A percentile compares a stretch with the other conserved stretches of the same genome.
Conservation (phyloP, 768 basidiomycete genomes). For the Hebeloma cylindrosporum region DNA sequence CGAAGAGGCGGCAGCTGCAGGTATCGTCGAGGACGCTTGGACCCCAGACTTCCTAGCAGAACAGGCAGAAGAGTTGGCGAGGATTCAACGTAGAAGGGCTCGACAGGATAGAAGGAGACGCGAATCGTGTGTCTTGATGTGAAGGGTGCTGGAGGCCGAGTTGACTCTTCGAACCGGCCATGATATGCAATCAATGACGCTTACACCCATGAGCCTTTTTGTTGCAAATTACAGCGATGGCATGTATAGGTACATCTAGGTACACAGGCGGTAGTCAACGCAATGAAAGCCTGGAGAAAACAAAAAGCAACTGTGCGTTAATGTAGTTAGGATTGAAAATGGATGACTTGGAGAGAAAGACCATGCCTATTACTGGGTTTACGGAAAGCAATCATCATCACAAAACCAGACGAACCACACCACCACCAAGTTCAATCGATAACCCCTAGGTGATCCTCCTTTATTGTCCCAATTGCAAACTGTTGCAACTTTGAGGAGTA, state of each 20-base stretch:
- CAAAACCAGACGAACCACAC: background rate
- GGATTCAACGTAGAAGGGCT: constrained; percentile 8
- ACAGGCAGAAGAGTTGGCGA: constrained; percentile 12
- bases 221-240: too few relatives aligned
- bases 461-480: constrained; percentile 98
- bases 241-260: too few relatives aligned
- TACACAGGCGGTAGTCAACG: too few relatives aligned
- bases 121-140: constrained; percentile 9
- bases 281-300: too few relatives aligned
- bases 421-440: constrained; percentile 53
- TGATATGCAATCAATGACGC: too few relatives aligned
- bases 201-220: too few relatives aligned
- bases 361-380: too few relatives aligned
- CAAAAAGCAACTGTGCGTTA: too few relatives aligned
- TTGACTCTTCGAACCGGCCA: too few relatives aligned
- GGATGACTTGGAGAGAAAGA: too few relatives aligned
- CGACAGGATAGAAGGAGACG: background rate
- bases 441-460: constrained; percentile 96
- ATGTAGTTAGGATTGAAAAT: too few relatives aligned
- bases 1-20: constrained; percentile 7
- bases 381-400: background rate
- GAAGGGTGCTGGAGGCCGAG: background rate
- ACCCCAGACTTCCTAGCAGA: constrained; percentile 6
- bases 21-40: background rate
- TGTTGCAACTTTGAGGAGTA: constrained; percentile 28